Evolutionary conservation across 1,284 basidiomycete genomes (phyloP), one percentile per base, ranked within the genome.

Genomic region (Malassezia nana): DNA sequence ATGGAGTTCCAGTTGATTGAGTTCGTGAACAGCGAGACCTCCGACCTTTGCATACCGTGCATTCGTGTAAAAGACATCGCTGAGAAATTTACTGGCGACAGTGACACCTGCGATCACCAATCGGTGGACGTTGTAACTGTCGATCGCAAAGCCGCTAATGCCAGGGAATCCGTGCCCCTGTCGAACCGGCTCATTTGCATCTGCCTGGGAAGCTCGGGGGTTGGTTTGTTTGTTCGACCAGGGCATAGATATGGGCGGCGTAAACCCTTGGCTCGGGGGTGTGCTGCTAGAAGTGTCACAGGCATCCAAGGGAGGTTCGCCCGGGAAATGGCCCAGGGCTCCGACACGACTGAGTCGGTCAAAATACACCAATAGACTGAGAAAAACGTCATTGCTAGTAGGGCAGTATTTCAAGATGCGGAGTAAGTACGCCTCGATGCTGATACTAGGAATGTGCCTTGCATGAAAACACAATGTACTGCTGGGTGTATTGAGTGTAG

Each of bases 31-130:
- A 0, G 92, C 92, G 1, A 98, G 81, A 22, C 92, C 92, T 50
- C 92, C 92, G 60, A 92, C 89, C 82, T 96, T 98, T 54, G 92
- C 92, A 74, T 98, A 98, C 31, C 92, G 81, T 26, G 91, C 95
- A 71, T 98, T 98, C n/a, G 92, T 96, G 77, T 98, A 96, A 71
- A 98, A 98, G 9, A 98, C 90, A 75, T 98, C 92, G 57, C 86
- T 89, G 75, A 96, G 96, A 75, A 98, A 98, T 76, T 98, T 98
- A 78, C 87, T 90, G 16, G 92, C 91, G 8, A 98, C 92, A 2
- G 92, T 96, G 24, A 98, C 86, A 3, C 92, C 92, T 1, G 92
- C 91, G 63, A 98, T 96, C 67, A 98, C 87, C 41, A 98, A 78
- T 28, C 89, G 82, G 76, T 98, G 92, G 24, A 98, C 86, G 70